Evolutionary conservation across 176 grass and related monocot species (phyloP), one percentile per base, ranked within the genome.

Genomic region (Musa beccarii): DNA sequence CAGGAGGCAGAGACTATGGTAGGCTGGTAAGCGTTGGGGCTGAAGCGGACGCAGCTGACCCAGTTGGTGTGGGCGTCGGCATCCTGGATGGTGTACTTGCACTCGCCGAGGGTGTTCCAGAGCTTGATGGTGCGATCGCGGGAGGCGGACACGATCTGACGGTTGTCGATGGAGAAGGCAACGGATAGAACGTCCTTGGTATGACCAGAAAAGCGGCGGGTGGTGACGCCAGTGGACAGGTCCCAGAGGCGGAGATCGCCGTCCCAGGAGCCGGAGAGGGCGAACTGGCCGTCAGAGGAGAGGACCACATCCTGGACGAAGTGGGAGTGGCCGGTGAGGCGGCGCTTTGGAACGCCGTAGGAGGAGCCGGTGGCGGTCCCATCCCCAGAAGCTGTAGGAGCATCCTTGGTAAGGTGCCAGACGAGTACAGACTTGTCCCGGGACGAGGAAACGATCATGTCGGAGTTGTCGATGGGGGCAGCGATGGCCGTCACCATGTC

Each of bases 61-160:
- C 68, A 71, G 29, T 71, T 51, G 24, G 29, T 71, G 29, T 71
- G 68, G 29, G 43, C 49, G 19, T 71, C 68, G 17, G 68, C 68
- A 11, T 51, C 68, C 68, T 71, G 68, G 17, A 75, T 75, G 13
- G 72, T 75, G 72, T 75, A 75, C 54, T 75, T 75, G 54, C 72
- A 75, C 53, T 75, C 54, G 2, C 72, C 72, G 11, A 75, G 72
- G 24, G 72, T 75, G 54, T 75, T 75, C 72, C 72, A 75, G 24
- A 75, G 72, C 53, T 75, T 75, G 25, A 75, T 56, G 54, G 72
- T 75, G 72, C 72, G 72, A 53, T 75, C 72, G 24, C 72, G 72
- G 14, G 72, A 75, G 14, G 72, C 72, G 25, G 72, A 75, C 8
- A 75, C 72, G 25, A 75, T 75, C 24, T 75, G 72, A 53, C 72